These are phyloP conservation scores for Gonium pectorale DNA, from an alignment of 139 green algal genomes.

Conservation along the genomic window DNA sequence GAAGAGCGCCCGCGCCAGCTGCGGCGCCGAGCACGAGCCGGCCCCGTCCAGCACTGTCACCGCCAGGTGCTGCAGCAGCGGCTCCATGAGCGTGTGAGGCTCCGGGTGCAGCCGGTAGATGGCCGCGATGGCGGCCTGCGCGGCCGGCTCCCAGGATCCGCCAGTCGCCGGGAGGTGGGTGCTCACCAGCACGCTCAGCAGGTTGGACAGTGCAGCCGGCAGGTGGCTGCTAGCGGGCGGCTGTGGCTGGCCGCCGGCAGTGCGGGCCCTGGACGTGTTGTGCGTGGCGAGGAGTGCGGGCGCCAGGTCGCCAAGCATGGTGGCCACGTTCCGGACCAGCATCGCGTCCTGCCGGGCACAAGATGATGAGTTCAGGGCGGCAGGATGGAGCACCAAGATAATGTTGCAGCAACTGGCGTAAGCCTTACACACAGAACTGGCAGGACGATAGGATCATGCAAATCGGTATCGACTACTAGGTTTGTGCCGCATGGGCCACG, in stretches of 20 bases:
- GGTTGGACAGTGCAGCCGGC: constrained; percentile 8
- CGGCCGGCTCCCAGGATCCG: constrained; percentile 73
- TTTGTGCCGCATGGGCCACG: too few species aligned
- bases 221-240: not conserved
- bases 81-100: constrained; percentile 69
- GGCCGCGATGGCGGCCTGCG: constrained; percentile 80
- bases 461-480: too few species aligned
- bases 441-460: too few species aligned
- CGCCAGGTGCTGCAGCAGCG: constrained; percentile 20
- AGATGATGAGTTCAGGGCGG: too few species aligned
- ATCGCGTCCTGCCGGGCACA: constrained; percentile 19
- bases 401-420: too few species aligned
- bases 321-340: constrained; percentile 66
- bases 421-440: too few species aligned
- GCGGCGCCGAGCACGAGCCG: not conserved
- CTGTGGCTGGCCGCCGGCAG: not conserved
- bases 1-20: constrained; percentile 81
- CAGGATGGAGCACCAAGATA: too few species aligned
- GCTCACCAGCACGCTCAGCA: constrained; percentile 9
- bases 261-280: constrained; percentile 4
- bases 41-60: not conserved
- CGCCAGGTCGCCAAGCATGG: constrained; percentile 80
- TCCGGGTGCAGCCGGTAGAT: constrained; percentile 87
- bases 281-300: constrained; percentile 66
- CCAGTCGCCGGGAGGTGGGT: not conserved